Evolutionary conservation across 2,329 filamentous ascomycete species (phyloP).

Genomic region (Simplicillium sp.): DNA sequence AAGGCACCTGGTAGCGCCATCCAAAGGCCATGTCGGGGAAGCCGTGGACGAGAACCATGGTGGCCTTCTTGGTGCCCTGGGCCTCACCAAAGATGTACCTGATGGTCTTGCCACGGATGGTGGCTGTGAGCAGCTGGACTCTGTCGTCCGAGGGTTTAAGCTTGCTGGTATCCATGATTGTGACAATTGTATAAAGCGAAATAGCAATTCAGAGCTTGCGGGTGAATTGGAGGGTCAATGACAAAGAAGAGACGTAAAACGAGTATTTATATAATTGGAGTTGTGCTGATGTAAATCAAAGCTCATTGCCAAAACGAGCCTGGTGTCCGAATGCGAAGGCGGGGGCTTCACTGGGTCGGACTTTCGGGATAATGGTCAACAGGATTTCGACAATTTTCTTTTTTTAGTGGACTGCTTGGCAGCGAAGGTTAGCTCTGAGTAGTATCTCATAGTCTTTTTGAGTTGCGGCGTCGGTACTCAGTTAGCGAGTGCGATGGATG

Average conservation of each 20-base stretch:
- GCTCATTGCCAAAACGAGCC: too few species aligned
- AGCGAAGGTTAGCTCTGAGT: too few species aligned
- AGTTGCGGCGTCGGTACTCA: too few species aligned
- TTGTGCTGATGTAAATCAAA: too few species aligned
- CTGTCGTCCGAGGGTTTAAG: conserved; percentile 44
- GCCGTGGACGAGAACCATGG: conserved; percentile 56
- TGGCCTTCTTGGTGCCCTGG: conserved; percentile 30
- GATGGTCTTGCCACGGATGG: conserved; percentile 46
- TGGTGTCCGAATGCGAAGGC: too few species aligned
- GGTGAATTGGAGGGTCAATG: too few species aligned
- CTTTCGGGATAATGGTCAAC: conserved; percentile 4
- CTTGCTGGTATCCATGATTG: conserved; percentile 47
- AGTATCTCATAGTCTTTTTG: too few species aligned
- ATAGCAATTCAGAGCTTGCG: too few species aligned
- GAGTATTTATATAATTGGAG: not conserved
- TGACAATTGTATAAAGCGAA: conserved; percentile 4
- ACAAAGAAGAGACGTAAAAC: not conserved
- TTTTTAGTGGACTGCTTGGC: too few species aligned
- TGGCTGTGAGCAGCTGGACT: conserved; percentile 20
- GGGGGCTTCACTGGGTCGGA: not conserved
- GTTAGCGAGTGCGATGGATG: not conserved
- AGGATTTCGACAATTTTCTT: not conserved
- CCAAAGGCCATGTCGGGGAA: conserved; percentile 76
- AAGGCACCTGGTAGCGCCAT: conserved; percentile 84
- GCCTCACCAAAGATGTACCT: conserved; percentile 49